Conservation (phyloP, 2,329 filamentous ascomycete genomes). For the Fusarium sp. region DNA sequence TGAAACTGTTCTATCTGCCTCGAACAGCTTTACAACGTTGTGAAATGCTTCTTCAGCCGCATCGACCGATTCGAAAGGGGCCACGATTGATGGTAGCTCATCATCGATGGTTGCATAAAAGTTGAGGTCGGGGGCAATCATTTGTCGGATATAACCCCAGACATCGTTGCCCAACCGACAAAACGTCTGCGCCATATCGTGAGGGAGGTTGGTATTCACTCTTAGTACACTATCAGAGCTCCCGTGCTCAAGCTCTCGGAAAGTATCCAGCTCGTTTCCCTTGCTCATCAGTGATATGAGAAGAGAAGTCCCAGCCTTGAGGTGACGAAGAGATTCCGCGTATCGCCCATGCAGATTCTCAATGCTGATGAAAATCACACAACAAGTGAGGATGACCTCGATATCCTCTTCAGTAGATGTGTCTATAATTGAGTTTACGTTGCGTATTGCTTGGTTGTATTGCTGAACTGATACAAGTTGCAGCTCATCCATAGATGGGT, state of each 20-base stretch:
- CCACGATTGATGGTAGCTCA: background rate
- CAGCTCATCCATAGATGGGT: no score
- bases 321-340: no score
- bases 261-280: background rate
- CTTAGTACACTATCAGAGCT: background rate
- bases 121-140: background rate
- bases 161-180: background rate
- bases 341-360: no score
- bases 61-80: no score
- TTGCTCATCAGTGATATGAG: background rate
- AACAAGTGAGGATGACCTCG: no score
- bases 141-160: background rate
- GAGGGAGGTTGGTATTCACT: background rate
- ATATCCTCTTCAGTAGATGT: no score
- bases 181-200: background rate
- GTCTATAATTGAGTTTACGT: no score
- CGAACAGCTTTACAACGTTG: background rate
- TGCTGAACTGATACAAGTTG: no score
- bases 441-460: no score
- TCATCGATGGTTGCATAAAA: background rate
- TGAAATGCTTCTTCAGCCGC: background rate
- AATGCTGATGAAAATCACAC: no score
- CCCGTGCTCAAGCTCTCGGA: no score
- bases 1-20: background rate
- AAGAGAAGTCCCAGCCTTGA: no score